A percentile compares a stretch with the other conserved stretches of the same genome.
These are phyloP conservation scores for Saccharomyces hybrid DNA, from an alignment of 1,139 yeast species.

Conservation along the genomic window DNA sequence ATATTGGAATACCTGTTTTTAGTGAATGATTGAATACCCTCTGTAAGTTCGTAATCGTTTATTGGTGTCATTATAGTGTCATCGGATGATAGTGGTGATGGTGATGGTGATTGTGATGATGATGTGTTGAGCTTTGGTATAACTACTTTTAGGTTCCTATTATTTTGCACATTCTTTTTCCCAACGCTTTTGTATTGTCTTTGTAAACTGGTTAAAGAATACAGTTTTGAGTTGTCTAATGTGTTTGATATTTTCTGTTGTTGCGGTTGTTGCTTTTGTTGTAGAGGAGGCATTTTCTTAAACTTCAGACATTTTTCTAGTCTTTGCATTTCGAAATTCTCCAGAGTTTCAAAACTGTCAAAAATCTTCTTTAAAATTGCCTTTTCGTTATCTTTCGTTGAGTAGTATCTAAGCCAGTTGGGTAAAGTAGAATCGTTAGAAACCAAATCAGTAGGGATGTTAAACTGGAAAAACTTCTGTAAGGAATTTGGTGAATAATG, in stretches of 20 bases:
- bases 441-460: constrained; percentile 19
- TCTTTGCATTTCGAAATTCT: constrained; percentile 45
- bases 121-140: constrained; percentile 9
- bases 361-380: constrained; percentile 37
- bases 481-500: constrained; percentile 35
- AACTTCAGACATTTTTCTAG: constrained; percentile 32
- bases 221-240: constrained; percentile 13
- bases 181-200: constrained; percentile 15
- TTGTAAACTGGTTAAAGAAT: constrained; percentile 26
- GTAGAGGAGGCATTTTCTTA: constrained; percentile 2
- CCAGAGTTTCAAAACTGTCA: constrained; percentile 44
- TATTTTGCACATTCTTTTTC: constrained; percentile 8
- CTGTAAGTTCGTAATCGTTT: constrained; percentile 44
- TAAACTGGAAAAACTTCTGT: constrained; percentile 25
- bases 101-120: not conserved
- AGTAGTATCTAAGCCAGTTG: constrained; percentile 40
- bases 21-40: constrained; percentile 63
- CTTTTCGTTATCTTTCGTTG: constrained; percentile 29
- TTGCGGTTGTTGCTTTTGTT: constrained; percentile 5
- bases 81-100: constrained; percentile 13
- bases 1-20: constrained; percentile 78
- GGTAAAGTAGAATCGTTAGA: constrained; percentile 35
- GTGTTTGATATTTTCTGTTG: constrained; percentile 1
- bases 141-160: not conserved
- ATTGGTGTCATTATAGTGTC: constrained; percentile 26